Evolutionary conservation across 148 eudicot species (phyloP).

Genomic region (Vaccinium myrtillus): DNA sequence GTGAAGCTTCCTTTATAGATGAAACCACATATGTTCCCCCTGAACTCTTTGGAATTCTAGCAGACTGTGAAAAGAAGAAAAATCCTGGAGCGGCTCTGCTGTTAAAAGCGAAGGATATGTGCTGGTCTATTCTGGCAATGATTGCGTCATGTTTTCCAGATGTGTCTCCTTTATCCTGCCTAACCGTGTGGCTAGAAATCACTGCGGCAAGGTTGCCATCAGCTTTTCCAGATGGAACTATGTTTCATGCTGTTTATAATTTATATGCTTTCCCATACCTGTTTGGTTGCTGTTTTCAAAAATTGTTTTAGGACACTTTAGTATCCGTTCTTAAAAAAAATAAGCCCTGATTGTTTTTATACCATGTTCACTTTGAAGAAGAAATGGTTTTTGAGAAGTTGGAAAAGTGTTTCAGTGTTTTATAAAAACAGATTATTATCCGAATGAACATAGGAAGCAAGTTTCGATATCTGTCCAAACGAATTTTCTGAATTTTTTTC

Average conservation of each 20-base stretch:
- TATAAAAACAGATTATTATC: neutral
- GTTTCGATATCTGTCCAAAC: neutral
- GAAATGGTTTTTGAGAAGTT: neutral
- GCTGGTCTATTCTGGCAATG: constrained; percentile 93
- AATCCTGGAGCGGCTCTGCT: constrained; percentile 84
- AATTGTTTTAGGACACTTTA: neutral
- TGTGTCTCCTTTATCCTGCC: constrained; percentile 79
- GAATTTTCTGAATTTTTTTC: neutral
- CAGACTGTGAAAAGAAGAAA: constrained; percentile 74
- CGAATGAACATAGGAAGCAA: neutral
- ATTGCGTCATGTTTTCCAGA: constrained; percentile 92
- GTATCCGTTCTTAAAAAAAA: neutral
- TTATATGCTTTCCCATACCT: constrained; percentile 7
- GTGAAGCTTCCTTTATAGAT: constrained; percentile 33
- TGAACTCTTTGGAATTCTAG: constrained; percentile 82
- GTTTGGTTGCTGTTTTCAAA: neutral
- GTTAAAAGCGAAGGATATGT: constrained; percentile 78
- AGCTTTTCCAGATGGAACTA: constrained; percentile 7
- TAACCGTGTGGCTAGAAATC: constrained; percentile 91
- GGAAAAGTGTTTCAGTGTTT: neutral
- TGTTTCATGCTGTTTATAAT: constrained; percentile 14
- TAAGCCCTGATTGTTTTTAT: neutral
- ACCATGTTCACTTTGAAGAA: neutral
- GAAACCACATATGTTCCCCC: constrained; percentile 47
- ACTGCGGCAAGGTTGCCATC: constrained; percentile 79